Evolutionary conservation across 768 basidiomycete genomes (phyloP).

Genomic region (Phanerodontia chrysosporium): DNA sequence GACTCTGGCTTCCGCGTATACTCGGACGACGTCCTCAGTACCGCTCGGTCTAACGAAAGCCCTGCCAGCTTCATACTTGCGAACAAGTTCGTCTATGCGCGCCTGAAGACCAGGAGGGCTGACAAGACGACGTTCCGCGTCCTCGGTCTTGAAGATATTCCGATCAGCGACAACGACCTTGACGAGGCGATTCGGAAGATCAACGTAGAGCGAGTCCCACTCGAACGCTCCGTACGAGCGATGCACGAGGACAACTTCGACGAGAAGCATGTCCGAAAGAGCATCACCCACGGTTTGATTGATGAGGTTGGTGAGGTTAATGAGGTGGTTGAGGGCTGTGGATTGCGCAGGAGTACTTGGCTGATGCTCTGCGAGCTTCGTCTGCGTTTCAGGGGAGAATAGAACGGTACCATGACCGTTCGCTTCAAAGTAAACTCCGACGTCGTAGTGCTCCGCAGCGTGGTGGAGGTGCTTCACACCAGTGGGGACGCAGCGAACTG

Average conservation of each 20-base stretch:
- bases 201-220: conserved; percentile 92
- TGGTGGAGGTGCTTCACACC: conserved; percentile 99
- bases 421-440: conserved; percentile 99
- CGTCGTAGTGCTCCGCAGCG: conserved; percentile 87
- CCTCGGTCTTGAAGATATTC: conserved; percentile 80
- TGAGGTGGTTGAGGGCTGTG: conserved; percentile 72
- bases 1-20: conserved; percentile 88
- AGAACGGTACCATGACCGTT: conserved; percentile 98
- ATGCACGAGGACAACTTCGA: conserved; percentile 88
- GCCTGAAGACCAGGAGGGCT: conserved; percentile 76
- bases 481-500: conserved; percentile 92
- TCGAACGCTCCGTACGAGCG: conserved; percentile 77
- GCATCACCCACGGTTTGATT: conserved; percentile 99
- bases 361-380: conserved; percentile 54
- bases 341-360: conserved; percentile 82
- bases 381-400: conserved; percentile 76
- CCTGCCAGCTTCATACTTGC: conserved; percentile 77
- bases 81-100: conserved; percentile 77
- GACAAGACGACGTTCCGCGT: conserved; percentile 87
- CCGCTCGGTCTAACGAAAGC: conserved; percentile 96
- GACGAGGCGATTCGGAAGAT: conserved; percentile 91
- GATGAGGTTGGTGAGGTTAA: conserved; percentile 77
- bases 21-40: conserved; percentile 96
- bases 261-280: conserved; percentile 91
- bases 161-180: conserved; percentile 88